Conservation (phyloP, 2,329 filamentous ascomycete species). For the Aureobasidium sp. region DNA sequence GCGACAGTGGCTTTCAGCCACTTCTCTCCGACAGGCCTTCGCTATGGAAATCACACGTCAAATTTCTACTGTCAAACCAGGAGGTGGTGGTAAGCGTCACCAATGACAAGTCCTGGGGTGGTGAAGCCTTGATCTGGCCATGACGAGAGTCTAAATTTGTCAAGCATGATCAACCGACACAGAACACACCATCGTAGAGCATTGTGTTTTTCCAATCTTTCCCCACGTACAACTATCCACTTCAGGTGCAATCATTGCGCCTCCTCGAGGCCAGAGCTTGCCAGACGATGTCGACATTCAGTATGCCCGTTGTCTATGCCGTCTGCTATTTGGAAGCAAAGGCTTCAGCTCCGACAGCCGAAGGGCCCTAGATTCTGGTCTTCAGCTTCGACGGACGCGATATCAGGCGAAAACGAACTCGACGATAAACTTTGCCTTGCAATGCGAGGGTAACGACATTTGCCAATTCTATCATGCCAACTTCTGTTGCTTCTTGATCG, state of each 20-base stretch:
- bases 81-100: not conserved
- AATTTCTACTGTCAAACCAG: not conserved
- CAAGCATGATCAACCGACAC: not conserved
- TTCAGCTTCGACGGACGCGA: not conserved
- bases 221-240: not conserved
- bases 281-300: not conserved
- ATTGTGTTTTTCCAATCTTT: not conserved
- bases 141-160: not conserved
- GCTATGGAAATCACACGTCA: not conserved
- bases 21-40: not conserved
- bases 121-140: not conserved
- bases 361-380: not conserved
- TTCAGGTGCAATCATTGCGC: not conserved
- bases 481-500: not conserved
- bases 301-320: not conserved
- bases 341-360: not conserved
- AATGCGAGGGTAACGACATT: not conserved
- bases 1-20: slow-evolving; percentile 7
- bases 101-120: not conserved
- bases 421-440: not conserved
- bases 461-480: not conserved
- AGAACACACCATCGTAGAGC: not conserved
- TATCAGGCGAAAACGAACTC: not conserved
- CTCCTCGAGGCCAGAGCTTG: not conserved
- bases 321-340: not conserved